Conservation (phyloP, 2,329 filamentous ascomycete genomes). For the Thermothelomyces thermophilus region DNA sequence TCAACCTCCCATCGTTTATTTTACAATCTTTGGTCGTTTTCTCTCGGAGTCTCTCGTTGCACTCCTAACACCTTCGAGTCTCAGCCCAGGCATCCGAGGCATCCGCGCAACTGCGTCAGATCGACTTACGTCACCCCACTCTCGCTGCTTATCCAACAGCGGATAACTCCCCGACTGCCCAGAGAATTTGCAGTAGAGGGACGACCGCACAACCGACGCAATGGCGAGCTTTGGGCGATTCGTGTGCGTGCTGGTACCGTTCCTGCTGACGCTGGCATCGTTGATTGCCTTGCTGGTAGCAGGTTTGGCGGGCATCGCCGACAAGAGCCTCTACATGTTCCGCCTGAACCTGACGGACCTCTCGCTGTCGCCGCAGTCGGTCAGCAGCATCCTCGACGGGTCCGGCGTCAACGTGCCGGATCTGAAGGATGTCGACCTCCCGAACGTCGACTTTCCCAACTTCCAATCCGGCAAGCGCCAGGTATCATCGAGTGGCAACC, state of each 20-base stretch:
- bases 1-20: background rate
- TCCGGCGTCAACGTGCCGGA: slow-evolving; percentile 2
- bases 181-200: background rate
- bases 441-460: background rate
- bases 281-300: slow-evolving; percentile 62
- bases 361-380: slow-evolving; percentile 32
- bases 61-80: background rate
- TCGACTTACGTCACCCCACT: background rate
- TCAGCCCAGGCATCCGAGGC: background rate
- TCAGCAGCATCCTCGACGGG: slow-evolving; percentile 15
- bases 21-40: background rate
- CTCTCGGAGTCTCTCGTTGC: background rate
- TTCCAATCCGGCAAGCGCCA: slow-evolving; percentile 3
- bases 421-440: slow-evolving; percentile 11
- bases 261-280: slow-evolving; percentile 70
- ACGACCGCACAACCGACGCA: slow-evolving; percentile 16
- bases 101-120: background rate
- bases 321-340: slow-evolving; percentile 53
- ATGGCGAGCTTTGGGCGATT: slow-evolving; percentile 58
- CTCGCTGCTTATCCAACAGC: background rate
- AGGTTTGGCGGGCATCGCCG: slow-evolving; percentile 48
- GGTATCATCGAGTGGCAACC: slow-evolving; percentile 33
- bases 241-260: slow-evolving; percentile 81
- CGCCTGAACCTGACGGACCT: slow-evolving; percentile 58
- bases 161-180: background rate